Evolutionary conservation across 805 yeast species (phyloP).

Genomic region (Teunomyces barrocoloradensis): DNA sequence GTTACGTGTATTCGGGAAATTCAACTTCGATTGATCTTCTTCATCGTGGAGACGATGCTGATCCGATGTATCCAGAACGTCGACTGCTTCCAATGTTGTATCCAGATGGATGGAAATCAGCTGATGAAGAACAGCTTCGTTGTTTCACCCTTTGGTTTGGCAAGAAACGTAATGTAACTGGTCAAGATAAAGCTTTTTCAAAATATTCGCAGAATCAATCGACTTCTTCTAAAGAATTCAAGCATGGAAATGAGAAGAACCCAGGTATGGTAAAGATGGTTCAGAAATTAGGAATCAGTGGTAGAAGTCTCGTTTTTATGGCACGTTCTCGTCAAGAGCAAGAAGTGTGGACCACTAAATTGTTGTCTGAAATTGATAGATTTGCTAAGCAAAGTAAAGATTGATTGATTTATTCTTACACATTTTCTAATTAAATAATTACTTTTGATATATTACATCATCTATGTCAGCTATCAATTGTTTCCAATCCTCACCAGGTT

Average conservation of each 20-base stretch:
- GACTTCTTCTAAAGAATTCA: conserved; percentile 3
- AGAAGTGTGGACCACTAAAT: conserved; percentile 71
- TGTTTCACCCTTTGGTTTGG: conserved; percentile 88
- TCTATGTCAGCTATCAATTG: conserved; percentile 18
- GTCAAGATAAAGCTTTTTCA: conserved; percentile 11
- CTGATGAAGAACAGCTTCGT: conserved; percentile 71
- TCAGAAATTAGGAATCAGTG: conserved; percentile 61
- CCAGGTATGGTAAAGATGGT: conserved; percentile 47
- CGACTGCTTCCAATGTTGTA: conserved; percentile 68
- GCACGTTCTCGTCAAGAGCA: conserved; percentile 79
- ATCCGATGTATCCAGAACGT: conserved; percentile 51
- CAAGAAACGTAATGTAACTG: conserved; percentile 46
- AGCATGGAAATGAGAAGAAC: conserved; percentile 19
- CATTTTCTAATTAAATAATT: neutral
- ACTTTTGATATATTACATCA: conserved; percentile 7
- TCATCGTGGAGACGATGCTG: conserved; percentile 43
- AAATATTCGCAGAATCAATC: conserved; percentile 8
- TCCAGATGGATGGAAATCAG: conserved; percentile 79
- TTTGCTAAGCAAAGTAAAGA: conserved; percentile 15
- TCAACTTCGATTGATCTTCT: conserved; percentile 58
- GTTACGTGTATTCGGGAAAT: conserved; percentile 76
- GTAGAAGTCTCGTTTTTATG: conserved; percentile 69
- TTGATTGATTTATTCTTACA: neutral
- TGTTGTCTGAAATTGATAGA: conserved; percentile 46
- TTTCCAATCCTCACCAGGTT: conserved; percentile 11